These are phyloP conservation scores for Alopecurus myosuroides DNA, from an alignment of 176 grass and related monocot genomes.

Conservation along the genomic window DNA sequence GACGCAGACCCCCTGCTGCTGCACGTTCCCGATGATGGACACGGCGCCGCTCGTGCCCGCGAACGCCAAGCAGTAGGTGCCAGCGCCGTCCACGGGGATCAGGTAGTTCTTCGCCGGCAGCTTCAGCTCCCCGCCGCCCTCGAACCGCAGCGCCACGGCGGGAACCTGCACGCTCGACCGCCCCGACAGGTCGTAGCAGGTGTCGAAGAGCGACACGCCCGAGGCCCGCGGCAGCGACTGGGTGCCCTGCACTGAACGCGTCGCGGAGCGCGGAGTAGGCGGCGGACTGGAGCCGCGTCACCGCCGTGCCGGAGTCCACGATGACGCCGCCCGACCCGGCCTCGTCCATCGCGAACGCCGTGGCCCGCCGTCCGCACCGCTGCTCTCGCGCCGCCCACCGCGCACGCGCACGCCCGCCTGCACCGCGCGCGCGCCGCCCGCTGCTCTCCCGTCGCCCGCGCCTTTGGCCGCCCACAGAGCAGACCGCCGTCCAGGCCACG, in stretches of 20 bases:
- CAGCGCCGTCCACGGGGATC: constrained; percentile 62
- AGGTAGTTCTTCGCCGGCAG: constrained; percentile 96
- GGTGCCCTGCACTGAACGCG: constrained; percentile 51
- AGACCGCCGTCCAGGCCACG: too few species aligned
- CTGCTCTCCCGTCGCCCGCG: too few species aligned
- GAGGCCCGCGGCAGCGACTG: constrained; percentile 22
- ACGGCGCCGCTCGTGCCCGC: constrained; percentile 56
- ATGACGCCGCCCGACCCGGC: constrained; percentile 65
- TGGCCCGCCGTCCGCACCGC: too few species aligned
- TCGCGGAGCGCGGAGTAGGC: constrained; percentile 62
- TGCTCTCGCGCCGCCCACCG: too few species aligned
- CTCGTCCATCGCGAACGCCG: constrained; percentile 69
- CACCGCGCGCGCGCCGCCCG: too few species aligned
- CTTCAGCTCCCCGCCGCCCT: constrained; percentile 43
- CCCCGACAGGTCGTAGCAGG: constrained; percentile 88
- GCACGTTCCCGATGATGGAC: constrained; percentile 96
- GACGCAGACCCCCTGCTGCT: constrained; percentile 88
- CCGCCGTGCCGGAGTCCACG: constrained; percentile 82
- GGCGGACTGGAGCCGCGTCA: constrained; percentile 46
- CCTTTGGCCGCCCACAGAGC: too few species aligned
- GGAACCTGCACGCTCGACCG: constrained; percentile 77
- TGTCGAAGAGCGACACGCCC: constrained; percentile 79
- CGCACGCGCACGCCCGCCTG: too few species aligned
- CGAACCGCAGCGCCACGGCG: constrained; percentile 65
- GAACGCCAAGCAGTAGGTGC: constrained; percentile 91